Percentiles rank a stretch among this genome's conserved stretches.
These are phyloP conservation scores for Aspergillus tanneri DNA, from an alignment of 2,329 filamentous ascomycete species.

Conservation along the genomic window DNA sequence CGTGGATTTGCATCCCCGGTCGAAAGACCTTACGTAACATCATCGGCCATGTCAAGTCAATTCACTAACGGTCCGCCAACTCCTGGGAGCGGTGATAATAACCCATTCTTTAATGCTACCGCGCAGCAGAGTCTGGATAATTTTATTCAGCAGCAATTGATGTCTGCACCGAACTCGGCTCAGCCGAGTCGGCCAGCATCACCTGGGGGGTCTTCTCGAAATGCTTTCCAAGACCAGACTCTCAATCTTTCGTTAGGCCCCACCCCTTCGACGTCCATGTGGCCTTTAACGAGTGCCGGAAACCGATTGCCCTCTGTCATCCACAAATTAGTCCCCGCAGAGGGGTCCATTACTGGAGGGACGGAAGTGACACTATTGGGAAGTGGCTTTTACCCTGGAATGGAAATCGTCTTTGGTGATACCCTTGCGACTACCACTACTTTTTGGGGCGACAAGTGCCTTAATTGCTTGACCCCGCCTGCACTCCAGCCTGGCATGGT, in stretches of 20 bases:
- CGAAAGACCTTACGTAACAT: conserved; percentile 50
- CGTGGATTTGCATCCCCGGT: conserved; percentile 37
- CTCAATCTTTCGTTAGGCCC: conserved; percentile 38
- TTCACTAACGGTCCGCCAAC: conserved; percentile 65
- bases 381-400: conserved; percentile 72
- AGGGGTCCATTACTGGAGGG: conserved; percentile 78
- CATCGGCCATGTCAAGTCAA: conserved; percentile 44
- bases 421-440: conserved; percentile 68
- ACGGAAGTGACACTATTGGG: conserved; percentile 85
- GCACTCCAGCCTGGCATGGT: conserved; percentile 67
- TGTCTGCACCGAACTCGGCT: conserved; percentile 69
- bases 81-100: conserved; percentile 64
- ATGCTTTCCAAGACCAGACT: conserved; percentile 41
- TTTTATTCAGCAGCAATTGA: conserved; percentile 62
- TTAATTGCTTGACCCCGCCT: conserved; percentile 76
- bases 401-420: conserved; percentile 84
- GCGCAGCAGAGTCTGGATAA: conserved; percentile 66
- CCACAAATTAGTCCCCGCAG: conserved; percentile 77
- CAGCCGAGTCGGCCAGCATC: conserved; percentile 77
- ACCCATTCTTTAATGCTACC: conserved; percentile 56
- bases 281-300: conserved; percentile 52
- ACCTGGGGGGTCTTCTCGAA: conserved; percentile 53
- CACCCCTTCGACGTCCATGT: conserved; percentile 51
- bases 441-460: conserved; percentile 75
- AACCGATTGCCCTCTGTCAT: conserved; percentile 63